Evolutionary conservation across 2,329 filamentous ascomycete species (phyloP), one percentile per base, ranked within the genome.

Genomic region (Penicillium sp.): DNA sequence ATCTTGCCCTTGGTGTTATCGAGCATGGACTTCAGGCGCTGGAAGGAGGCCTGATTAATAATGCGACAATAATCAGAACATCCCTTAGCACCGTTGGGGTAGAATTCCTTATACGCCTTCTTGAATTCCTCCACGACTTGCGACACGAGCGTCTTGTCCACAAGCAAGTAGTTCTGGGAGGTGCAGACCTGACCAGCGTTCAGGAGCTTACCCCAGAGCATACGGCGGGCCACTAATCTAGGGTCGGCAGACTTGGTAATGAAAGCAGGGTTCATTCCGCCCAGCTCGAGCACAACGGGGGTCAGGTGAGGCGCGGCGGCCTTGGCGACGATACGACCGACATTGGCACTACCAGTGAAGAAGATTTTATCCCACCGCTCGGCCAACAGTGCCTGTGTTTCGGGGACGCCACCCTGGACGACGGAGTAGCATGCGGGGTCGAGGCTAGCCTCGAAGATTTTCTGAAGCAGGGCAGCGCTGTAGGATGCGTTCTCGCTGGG

Each of bases 361-460:
- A 94, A 92, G 68, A 99, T 95, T 83, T 97, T 97, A 78, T 95
- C 92, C 88, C 92, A 99, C 74, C 93, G 93, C 78, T 92, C 85
- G 55, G 93, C 85, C 31, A 99, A 82, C 43, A 97, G 78, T 12
- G 86, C 86, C 44, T 89, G 90, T 4, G 89, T 92, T 79, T 96
- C 91, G 4, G 87, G 81, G 20, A 96, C 77, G 26, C 80, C 86
- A 57, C 94, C 94, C 71, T 97, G 94, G 63, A 97, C 80, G 55
- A 91, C 84, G 33, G 80, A 78, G 75, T 91, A 97, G 64, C 86
- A 87, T 15, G 85, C 83, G 1, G 85, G 84, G 71, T 97, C 94
- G 51, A 99, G 85, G 37, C 83, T 83, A 40, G 85, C 81, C 68
- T 89, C 84, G 47, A 97, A 75, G 63, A 97, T 84, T 75, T 89